Evolutionary conservation across 2,329 filamentous ascomycete genomes (phyloP), one percentile per base, ranked within the genome.

Genomic region (Diplodia intermedia): DNA sequence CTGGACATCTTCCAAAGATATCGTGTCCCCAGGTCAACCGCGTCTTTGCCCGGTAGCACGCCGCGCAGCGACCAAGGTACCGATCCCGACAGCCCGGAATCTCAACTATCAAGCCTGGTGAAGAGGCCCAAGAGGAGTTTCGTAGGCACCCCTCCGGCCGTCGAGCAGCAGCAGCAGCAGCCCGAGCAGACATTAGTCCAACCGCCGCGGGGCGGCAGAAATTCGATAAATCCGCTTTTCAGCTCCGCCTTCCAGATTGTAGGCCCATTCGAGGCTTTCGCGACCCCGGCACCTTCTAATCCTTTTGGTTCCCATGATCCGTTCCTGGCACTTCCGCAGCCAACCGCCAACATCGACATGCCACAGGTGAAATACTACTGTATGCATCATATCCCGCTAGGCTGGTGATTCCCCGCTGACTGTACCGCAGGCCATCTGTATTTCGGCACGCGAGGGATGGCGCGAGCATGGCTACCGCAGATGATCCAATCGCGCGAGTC

Each of bases 281-380:
- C 60, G 1, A 23, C 26, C 3, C 60, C 65, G 12, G 50, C 57
- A n/a, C 57, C 60, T 29, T 20, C 20, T 2, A 68, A 68, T 38
- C 36, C 54, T 15, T 68, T 68, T n/a, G 65, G 57, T 9, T 20
- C 66, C 7, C 53, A 68, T 20, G 78, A 79, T 63, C 78, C 78
- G 0, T 80, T 80, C 62, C 50, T 68, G 1, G 77, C 75, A 8
- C 78, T 80, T 73, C 76, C 73, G 29, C 76, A 79, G 54, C 71
- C 74, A 2, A 71, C 63, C 14, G 70, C 76, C 66, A 72, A 60
- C 7, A 73, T 80, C 1, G 77, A 75, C 3, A 75, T 79, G 0
- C 75, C 78, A 52, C 60, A 70, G 12, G 60, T 80, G 33, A 80
- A 80, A 65, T 74, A 71, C n/a, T 68, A 79, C 54, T 80, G 78